phyloP scores from a whole-genome alignment of 352 stramenopile genomes.

The Pythium coloratum region DNA sequence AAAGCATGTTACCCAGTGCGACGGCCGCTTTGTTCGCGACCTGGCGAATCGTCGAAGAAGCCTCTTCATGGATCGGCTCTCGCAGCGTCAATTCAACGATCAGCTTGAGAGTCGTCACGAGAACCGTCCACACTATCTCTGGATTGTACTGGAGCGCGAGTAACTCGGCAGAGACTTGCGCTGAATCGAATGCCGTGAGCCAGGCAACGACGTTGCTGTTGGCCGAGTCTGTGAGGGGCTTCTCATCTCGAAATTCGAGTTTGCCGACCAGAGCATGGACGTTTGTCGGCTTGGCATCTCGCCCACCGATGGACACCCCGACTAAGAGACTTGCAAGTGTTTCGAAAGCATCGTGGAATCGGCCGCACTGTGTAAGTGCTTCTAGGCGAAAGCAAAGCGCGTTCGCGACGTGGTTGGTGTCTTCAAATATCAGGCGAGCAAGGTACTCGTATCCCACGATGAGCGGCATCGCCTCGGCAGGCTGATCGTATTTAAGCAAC shows the following conservation, averaged over 20 bases:
- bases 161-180: conserved; percentile 18
- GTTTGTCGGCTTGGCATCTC: neutral
- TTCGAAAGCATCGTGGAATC: conserved; percentile 51
- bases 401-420: conserved; percentile 52
- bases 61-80: conserved; percentile 40
- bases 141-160: neutral
- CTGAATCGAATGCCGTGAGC: conserved; percentile 20
- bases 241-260: conserved; percentile 25
- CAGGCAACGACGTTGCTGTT: conserved; percentile 20
- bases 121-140: conserved; percentile 6
- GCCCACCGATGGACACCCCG: conserved; percentile 10
- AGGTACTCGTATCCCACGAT: conserved; percentile 59
- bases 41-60: conserved; percentile 28
- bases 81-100: conserved; percentile 24
- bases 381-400: conserved; percentile 48
- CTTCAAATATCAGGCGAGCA: conserved; percentile 41
- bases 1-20: neutral
- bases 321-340: conserved; percentile 35
- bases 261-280: conserved; percentile 3
- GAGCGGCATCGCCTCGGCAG: conserved; percentile 51
- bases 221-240: conserved; percentile 12
- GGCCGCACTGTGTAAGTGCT: conserved; percentile 49
- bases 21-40: conserved; percentile 13
- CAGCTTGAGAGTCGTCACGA: conserved; percentile 19
- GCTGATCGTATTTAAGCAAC: conserved; percentile 54